Evolutionary conservation across 306 rosid species (phyloP).

Genomic region (Cyclanthera cordifolia): DNA sequence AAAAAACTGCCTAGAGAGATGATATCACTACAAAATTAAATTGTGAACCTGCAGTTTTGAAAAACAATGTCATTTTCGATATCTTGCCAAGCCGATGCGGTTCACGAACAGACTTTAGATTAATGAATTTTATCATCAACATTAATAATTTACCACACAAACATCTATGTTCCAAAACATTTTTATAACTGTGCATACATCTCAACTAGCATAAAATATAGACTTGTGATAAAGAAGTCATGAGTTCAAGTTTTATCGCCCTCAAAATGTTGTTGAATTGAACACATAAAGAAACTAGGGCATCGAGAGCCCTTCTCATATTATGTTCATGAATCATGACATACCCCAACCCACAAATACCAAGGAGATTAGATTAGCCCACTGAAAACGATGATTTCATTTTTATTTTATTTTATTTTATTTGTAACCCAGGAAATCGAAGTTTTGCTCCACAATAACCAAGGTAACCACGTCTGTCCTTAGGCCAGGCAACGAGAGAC

Average conservation of each 20-base stretch:
- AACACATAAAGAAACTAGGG: background rate
- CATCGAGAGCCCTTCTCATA: background rate
- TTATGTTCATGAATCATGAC: background rate
- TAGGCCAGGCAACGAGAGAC: too few relatives aligned
- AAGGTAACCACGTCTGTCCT: too few relatives aligned
- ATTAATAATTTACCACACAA: background rate
- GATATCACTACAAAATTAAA: background rate
- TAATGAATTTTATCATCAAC: background rate
- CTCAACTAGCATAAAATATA: too few relatives aligned
- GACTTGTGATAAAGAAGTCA: too few relatives aligned
- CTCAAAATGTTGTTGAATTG: too few relatives aligned
- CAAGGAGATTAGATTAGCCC: too few relatives aligned
- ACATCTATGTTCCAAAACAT: background rate
- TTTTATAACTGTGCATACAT: background rate
- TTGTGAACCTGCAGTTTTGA: background rate
- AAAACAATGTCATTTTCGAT: background rate
- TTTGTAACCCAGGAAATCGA: too few relatives aligned
- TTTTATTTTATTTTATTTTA: too few relatives aligned
- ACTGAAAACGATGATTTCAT: too few relatives aligned
- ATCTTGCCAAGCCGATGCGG: background rate
- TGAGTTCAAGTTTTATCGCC: too few relatives aligned
- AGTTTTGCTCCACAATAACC: too few relatives aligned
- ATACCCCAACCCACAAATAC: background rate
- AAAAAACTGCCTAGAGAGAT: background rate
- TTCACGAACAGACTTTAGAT: background rate